phyloP scores from a whole-genome alignment of 2,329 filamentous ascomycete species.

The Fusarium sp. region DNA sequence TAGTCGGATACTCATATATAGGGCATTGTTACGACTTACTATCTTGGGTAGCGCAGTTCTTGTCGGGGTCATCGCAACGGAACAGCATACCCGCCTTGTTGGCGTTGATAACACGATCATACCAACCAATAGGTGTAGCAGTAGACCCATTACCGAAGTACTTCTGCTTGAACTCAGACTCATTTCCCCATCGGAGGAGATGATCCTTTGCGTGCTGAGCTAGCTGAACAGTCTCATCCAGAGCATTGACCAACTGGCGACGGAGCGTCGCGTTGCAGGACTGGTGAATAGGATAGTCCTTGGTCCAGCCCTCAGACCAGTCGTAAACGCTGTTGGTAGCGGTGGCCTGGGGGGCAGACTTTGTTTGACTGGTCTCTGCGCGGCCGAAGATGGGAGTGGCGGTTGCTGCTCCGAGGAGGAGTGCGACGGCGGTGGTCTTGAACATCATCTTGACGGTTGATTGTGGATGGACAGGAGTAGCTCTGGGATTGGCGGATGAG shows the following conservation, averaged over 20 bases:
- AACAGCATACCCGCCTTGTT: constrained; percentile 69
- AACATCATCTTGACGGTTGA: constrained; percentile 41
- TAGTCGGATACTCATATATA: accelerated
- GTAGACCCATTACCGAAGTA: constrained; percentile 73
- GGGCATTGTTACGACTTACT: constrained; percentile 37
- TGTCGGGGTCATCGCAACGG: constrained; percentile 75
- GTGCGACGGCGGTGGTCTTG: constrained; percentile 36
- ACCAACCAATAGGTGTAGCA: constrained; percentile 69
- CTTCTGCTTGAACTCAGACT: constrained; percentile 69
- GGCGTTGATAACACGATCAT: constrained; percentile 66
- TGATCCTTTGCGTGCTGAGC: constrained; percentile 72
- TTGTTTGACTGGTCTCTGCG: constrained; percentile 38
- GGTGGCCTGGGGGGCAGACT: constrained; percentile 26
- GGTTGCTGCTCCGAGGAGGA: constrained; percentile 42
- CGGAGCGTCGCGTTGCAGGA: constrained; percentile 74
- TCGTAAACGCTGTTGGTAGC: constrained; percentile 42
- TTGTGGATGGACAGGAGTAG: background rate
- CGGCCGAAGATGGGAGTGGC: constrained; percentile 46
- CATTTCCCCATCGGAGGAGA: constrained; percentile 65
- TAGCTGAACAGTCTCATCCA: constrained; percentile 68
- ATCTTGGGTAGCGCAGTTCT: constrained; percentile 67
- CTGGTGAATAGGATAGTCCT: constrained; percentile 64
- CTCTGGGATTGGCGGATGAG: constrained; percentile 16
- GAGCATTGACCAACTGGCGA: constrained; percentile 63
- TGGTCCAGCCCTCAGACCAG: constrained; percentile 49